Evolutionary conservation across 768 basidiomycete genomes (phyloP), one percentile per base, ranked within the genome.

Genomic region (Boletus sp.): DNA sequence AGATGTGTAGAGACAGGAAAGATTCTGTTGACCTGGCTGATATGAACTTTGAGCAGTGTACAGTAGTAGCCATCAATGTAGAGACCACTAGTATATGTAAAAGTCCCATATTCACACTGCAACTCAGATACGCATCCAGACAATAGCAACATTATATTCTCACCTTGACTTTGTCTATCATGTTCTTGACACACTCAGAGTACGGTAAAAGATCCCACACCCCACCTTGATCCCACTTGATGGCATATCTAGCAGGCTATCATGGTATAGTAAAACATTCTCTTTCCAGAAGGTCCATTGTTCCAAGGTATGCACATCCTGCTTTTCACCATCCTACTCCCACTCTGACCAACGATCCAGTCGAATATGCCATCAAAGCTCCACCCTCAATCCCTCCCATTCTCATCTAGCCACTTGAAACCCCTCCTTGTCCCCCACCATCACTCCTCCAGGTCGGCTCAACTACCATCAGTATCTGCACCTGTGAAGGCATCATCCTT

Each of bases 321-420:
- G 15, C 18, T 37, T 50, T 50, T 41, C 47, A 28, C 28, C 10
- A 47, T 30, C 52, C 29, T 11, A 52, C 30, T 12, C 20, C 17
- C 42, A 29, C 18, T 52, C 68, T 71, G 20, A 73, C 39, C 50
- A 54, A 14, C 36, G 12, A 28, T 35, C 2, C 64, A 98, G 96
- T 99, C 75, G 97, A 99, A 76, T 98, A 98, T 80, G 97, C 97
- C 50, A 99, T 98, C 71, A 97, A 99, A 69, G 97, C 97, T 8
- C 53, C 46, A 44, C n/a, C n/a, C 24, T 4, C 12, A 1, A 20
- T 51, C 66, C 5, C 8, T 18, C 33, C 29, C 24, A 17, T 8
- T 37, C 12, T 12, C 24, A 10, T 54, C 17, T 33, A 39, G 41
- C 54, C 28, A 45, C 1, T n/a, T 5, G 15, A 6, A 28, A 52